Conservation (phyloP, 2,329 filamentous ascomycete species). For the Ceratocystis huliohia region DNA sequence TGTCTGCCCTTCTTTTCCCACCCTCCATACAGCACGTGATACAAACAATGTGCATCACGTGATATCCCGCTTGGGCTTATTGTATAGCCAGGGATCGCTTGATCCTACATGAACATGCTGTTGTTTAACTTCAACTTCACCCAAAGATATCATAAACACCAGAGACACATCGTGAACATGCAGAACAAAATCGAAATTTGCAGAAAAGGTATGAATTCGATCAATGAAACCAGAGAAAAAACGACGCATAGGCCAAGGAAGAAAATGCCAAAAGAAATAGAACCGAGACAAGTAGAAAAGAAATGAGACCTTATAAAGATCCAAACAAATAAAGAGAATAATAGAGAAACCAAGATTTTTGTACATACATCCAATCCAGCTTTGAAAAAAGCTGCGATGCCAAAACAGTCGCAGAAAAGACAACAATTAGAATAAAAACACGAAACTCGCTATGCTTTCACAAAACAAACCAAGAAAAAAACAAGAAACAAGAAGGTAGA, state of each 20-base stretch:
- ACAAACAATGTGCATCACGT: not conserved
- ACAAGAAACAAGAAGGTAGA: slow-evolving; percentile 21
- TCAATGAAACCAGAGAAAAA: slow-evolving; percentile 5
- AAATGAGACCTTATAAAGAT: not conserved
- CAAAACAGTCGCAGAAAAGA: not conserved
- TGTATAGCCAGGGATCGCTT: not conserved
- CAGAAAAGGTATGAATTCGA: not conserved
- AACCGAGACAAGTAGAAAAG: not conserved
- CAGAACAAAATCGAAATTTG: not conserved
- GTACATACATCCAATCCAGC: not conserved
- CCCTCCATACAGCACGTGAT: not conserved
- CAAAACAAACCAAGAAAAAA: slow-evolving; percentile 25
- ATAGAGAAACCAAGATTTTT: slow-evolving; percentile 6
- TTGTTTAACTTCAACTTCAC: not conserved
- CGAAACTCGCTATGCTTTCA: slow-evolving; percentile 33
- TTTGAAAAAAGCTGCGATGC: not conserved
- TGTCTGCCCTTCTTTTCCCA: too few species aligned
- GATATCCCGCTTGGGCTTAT: slow-evolving; percentile 1
- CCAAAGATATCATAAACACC: not conserved
- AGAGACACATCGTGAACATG: not conserved
- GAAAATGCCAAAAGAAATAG: slow-evolving; percentile 1
- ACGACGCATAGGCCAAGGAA: not conserved
- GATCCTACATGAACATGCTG: not conserved
- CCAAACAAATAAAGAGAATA: slow-evolving; percentile 1
- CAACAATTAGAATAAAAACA: slow-evolving; percentile 19